A percentile compares a stretch with the other conserved stretches of the same genome.
Evolutionary conservation across 805 yeast genomes (phyloP).

Genomic region (Saccharomycopsis guyanensis): DNA sequence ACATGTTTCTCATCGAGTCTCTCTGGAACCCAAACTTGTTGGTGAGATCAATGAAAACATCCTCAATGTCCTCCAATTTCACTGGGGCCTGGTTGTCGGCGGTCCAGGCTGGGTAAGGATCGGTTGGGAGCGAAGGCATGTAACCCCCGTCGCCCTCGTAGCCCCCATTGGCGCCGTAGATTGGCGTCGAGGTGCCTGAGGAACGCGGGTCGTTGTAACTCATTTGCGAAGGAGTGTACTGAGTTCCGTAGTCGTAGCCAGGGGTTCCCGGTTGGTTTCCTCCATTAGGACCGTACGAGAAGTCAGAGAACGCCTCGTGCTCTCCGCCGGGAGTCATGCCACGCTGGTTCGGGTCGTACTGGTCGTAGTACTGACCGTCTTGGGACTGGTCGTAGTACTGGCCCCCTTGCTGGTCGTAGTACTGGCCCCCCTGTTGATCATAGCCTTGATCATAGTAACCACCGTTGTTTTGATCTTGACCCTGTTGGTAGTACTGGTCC

Average conservation of each 20-base stretch:
- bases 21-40: conserved; percentile 86
- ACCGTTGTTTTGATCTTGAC: conserved; percentile 2
- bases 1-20: conserved; percentile 88
- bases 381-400: conserved; percentile 32
- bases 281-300: conserved; percentile 51
- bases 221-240: conserved; percentile 80
- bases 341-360: conserved; percentile 34
- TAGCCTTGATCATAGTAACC: conserved; percentile 4
- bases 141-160: conserved; percentile 29
- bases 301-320: conserved; percentile 62
- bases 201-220: conserved; percentile 80
- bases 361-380: conserved; percentile 34
- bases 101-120: conserved; percentile 99
- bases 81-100: conserved; percentile 90
- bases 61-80: conserved; percentile 78
- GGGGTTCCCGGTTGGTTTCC: conserved; percentile 48
- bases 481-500: conserved; percentile 19
- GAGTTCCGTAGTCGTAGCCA: conserved; percentile 55
- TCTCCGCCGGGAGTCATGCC: conserved; percentile 42
- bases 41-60: conserved; percentile 73
- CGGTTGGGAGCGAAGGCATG: conserved; percentile 70
- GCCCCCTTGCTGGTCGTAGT: conserved; percentile 33
- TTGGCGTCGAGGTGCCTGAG: conserved; percentile 92
- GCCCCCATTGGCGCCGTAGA: conserved; percentile 55
- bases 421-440: conserved; percentile 26